Evolutionary conservation across 768 basidiomycete genomes (phyloP), one percentile per base, ranked within the genome.

Genomic region (Boletus eberwhitei): DNA sequence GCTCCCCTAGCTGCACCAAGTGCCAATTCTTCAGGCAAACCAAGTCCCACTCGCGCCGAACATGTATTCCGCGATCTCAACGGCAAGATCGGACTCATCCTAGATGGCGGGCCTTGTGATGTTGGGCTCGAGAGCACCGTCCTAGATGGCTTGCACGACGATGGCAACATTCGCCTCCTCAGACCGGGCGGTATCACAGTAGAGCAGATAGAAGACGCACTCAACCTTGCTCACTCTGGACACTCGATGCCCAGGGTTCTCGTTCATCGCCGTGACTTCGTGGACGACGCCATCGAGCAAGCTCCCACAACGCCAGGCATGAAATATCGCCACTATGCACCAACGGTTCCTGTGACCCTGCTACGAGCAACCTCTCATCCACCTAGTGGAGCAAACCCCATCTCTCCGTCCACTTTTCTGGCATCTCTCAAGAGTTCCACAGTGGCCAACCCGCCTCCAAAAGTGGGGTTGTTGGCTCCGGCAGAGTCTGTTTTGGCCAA

Each of bases 301-400:
- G 81, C 85, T 0, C 97, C 97, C 9, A 93, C 93, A 8, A 98
- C 97, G 0, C 97, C 97, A 2, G 97, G 97, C 32, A 97, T 98
- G 95, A 99, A 99, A 73, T 99, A 99, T 70, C 83, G 88, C 48
- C 97, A 99, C 73, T 99, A 99, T 69, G 89, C 95, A 22, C 97
- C 97, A 2, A 75, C 86, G 1, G 86, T 94, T 5, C 93, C 93
- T 2, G 90, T 98, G 31, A 82, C 81, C 21, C 80, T 98, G 7
- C 74, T 93, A 37, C 77, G 80, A 57, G 82, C 84, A 4, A 61
- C 72, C 5, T 72, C 79, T n/a, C 56, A 64, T 40, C 77, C 79
- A 24, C 77, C 81, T 8, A 21, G 50, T 7, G 73, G 71, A 21
- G 55, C 60, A n/a, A 47, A 67, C 8, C 50, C 74, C 4, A 63